Conservation (phyloP, 129 eudicot species). For the Flaveria robusta region DNA sequence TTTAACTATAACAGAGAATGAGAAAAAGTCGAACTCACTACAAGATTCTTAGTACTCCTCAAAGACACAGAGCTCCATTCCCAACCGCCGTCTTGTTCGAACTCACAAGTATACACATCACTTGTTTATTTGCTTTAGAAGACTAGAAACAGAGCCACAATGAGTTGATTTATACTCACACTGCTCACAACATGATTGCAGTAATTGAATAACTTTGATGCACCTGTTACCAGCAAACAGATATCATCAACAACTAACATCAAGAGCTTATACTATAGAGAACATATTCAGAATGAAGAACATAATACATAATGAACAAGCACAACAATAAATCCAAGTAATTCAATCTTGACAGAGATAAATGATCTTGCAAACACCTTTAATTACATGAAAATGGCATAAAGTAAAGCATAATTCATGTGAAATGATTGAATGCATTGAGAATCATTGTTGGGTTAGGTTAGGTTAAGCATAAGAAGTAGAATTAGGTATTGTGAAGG, state of each 20-base stretch:
- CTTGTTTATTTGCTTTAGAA: constrained; percentile 74
- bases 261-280: not conserved
- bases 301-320: not conserved
- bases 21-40: constrained; percentile 26
- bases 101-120: constrained; percentile 23
- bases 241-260: not conserved
- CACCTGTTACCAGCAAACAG: constrained; percentile 51
- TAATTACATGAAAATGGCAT: no score
- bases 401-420: no score
- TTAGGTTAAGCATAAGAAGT: not conserved
- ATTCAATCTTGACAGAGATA: not conserved
- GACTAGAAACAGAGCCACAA: constrained; percentile 82
- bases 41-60: not conserved
- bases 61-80: constrained; percentile 23
- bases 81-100: not conserved
- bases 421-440: not conserved
- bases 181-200: constrained; percentile 80
- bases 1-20: constrained; percentile 19
- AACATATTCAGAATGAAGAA: not conserved
- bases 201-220: constrained; percentile 60
- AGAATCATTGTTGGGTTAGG: not conserved
- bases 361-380: no score
- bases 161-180: constrained; percentile 83
- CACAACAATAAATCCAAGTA: not conserved
- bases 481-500: not conserved